phyloP scores from a whole-genome alignment of 805 yeast species.

The Barnettozyma populi region DNA sequence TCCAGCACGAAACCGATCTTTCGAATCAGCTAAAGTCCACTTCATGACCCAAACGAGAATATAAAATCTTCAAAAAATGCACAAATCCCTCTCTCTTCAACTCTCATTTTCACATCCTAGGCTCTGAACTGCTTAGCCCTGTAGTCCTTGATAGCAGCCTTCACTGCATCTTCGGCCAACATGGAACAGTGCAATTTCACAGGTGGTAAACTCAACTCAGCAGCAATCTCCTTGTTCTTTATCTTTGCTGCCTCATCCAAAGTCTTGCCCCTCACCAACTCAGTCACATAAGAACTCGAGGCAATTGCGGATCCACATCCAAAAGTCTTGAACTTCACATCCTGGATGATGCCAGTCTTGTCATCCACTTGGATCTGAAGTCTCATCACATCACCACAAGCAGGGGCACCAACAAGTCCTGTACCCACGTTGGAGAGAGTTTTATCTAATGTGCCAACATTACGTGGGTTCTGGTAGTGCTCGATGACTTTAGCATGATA shows the following conservation, averaged over 20 bases:
- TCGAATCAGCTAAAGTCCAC: background rate
- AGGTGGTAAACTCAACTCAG: constrained; percentile 91
- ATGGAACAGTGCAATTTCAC: constrained; percentile 96
- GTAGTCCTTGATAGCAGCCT: constrained; percentile 94
- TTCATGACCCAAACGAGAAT: background rate
- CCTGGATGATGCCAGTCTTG: constrained; percentile 83
- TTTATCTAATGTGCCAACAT: constrained; percentile 90
- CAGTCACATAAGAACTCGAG: constrained; percentile 90
- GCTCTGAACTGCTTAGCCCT: constrained; percentile 61
- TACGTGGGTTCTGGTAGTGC: constrained; percentile 94
- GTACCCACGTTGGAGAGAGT: constrained; percentile 78
- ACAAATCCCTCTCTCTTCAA: background rate
- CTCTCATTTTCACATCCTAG: background rate
- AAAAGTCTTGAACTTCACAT: constrained; percentile 96
- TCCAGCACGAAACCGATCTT: background rate
- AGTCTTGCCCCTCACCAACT: constrained; percentile 89
- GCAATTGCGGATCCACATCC: constrained; percentile 99
- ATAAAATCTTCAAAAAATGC: background rate
- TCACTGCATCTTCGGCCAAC: constrained; percentile 98
- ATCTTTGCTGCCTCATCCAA: constrained; percentile 89
- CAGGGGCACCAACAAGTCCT: constrained; percentile 98
- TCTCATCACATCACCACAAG: constrained; percentile 99
- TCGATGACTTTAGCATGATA: constrained; percentile 94
- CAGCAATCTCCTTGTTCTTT: constrained; percentile 91
- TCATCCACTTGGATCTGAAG: constrained; percentile 92